Conservation (phyloP, 2,329 filamentous ascomycete species). For the Penicillium polonicum region DNA sequence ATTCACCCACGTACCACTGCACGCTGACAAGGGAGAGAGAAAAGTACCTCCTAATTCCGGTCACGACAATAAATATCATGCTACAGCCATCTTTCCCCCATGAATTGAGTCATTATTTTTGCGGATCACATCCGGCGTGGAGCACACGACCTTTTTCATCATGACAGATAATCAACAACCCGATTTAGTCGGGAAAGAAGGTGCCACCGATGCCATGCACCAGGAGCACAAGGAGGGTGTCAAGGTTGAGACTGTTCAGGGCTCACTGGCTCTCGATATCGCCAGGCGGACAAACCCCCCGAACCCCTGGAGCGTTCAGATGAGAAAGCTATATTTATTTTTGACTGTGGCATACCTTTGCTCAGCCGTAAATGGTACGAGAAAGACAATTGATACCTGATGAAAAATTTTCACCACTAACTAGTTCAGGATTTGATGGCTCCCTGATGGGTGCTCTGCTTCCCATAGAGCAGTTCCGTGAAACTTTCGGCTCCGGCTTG, state of each 20-base stretch:
- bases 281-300: conserved; percentile 10
- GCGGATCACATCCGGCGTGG: not conserved
- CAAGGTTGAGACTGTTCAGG: conserved; percentile 11
- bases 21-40: not conserved
- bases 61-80: not conserved
- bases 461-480: conserved; percentile 7
- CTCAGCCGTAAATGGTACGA: conserved; percentile 9
- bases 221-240: conserved; percentile 8
- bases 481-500: conserved; percentile 7
- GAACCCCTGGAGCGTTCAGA: conserved; percentile 10
- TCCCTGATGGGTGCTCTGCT: conserved; percentile 15
- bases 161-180: not conserved
- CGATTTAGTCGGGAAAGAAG: not conserved
- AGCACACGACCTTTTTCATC: not conserved
- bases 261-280: conserved; percentile 11
- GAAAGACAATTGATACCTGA: not conserved
- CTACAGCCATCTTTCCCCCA: not conserved
- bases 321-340: conserved; percentile 9
- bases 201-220: not conserved
- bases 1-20: not conserved
- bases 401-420: not conserved
- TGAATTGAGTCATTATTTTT: not conserved
- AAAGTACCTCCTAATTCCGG: not conserved
- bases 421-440: conserved; percentile 10
- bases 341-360: conserved; percentile 10